Evolutionary conservation across 2,329 filamentous ascomycete genomes (phyloP).

Genomic region (Aspergillus intermedius): DNA sequence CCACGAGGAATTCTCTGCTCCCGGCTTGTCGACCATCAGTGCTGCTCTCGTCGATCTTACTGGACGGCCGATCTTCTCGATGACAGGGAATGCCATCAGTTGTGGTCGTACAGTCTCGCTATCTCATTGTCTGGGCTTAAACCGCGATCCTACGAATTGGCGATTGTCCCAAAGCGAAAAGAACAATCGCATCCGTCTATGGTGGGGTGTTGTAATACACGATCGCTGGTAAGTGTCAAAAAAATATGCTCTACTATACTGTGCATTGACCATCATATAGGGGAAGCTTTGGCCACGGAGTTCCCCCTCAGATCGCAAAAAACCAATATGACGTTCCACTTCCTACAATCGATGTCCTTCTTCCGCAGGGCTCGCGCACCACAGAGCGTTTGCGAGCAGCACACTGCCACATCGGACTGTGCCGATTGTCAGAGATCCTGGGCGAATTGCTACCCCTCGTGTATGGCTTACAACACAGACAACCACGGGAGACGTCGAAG

Average conservation of each 20-base stretch:
- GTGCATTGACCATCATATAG: constrained; percentile 21
- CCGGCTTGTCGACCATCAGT: constrained; percentile 53
- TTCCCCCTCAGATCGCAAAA: constrained; percentile 48
- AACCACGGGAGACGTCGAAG: constrained; percentile 39
- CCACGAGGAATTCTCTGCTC: constrained; percentile 54
- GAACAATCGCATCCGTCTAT: constrained; percentile 46
- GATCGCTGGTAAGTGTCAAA: constrained; percentile 43
- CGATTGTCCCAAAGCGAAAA: constrained; percentile 47
- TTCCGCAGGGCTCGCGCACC: constrained; percentile 29
- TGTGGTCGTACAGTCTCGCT: constrained; percentile 49
- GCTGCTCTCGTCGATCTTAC: constrained; percentile 54
- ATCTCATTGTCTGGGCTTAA: constrained; percentile 51
- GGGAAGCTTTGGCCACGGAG: constrained; percentile 52
- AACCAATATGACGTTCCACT: constrained; percentile 52
- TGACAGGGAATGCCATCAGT: constrained; percentile 53
- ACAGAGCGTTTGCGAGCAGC: constrained; percentile 42
- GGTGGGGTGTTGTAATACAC: constrained; percentile 54
- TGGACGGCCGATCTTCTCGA: constrained; percentile 54
- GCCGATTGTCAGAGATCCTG: constrained; percentile 43
- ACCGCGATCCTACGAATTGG: constrained; percentile 50
- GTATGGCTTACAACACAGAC: constrained; percentile 39
- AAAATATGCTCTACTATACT: not conserved
- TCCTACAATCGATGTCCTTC: constrained; percentile 40
- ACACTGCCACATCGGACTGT: constrained; percentile 49
- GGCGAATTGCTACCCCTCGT: constrained; percentile 42